Evolutionary conservation across 345 rosid genomes (phyloP).

Genomic region (Euphorbia peplus): DNA sequence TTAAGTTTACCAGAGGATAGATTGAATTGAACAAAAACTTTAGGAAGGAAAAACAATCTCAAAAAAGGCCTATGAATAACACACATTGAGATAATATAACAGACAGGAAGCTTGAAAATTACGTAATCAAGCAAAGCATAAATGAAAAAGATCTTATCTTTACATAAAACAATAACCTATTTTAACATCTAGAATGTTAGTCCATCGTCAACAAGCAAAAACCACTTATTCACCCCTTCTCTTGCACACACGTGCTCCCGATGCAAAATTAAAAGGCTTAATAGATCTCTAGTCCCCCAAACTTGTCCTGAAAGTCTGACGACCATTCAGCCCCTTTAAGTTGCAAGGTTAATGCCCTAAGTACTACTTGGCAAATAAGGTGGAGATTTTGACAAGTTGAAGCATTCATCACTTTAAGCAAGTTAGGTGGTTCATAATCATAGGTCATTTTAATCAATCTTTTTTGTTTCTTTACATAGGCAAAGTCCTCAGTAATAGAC

Average conservation of each 20-base stretch:
- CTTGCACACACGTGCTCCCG: background rate
- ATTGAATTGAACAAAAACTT: background rate
- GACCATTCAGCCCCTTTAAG: too few species aligned
- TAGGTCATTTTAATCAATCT: too few species aligned
- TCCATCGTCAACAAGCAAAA: background rate
- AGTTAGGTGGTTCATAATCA: too few species aligned
- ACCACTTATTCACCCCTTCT: background rate
- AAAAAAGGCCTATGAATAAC: background rate
- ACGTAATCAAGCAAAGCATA: background rate
- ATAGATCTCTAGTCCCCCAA: too few species aligned
- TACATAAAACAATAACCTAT: background rate
- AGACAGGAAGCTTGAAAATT: background rate
- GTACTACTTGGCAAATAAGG: too few species aligned
- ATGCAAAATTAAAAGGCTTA: background rate
- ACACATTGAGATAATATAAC: background rate
- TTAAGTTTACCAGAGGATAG: background rate
- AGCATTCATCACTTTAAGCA: too few species aligned
- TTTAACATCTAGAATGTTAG: background rate
- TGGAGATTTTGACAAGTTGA: too few species aligned
- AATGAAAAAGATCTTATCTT: background rate
- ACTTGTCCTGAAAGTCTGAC: too few species aligned
- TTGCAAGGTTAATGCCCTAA: too few species aligned
- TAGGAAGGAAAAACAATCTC: background rate
- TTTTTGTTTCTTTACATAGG: background rate
- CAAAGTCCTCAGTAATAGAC: background rate